Conservation (phyloP, 192 early-diverging fungal species). For the Gamsiella multidivaricata region DNA sequence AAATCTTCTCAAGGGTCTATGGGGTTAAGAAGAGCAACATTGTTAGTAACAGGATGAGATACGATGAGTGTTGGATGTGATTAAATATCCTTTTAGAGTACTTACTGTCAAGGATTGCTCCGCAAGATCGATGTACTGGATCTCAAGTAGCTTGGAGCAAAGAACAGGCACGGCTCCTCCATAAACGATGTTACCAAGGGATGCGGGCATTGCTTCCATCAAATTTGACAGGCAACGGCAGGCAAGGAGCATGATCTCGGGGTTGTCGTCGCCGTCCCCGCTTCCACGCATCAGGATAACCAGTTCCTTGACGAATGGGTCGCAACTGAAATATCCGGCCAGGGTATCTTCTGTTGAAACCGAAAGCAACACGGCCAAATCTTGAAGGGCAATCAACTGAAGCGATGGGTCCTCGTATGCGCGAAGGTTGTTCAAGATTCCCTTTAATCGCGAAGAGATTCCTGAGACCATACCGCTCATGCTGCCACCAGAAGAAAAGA, state of each 20-base stretch:
- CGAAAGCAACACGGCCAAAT: conserved; percentile 79
- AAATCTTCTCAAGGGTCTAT: conserved; percentile 80
- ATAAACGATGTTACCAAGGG: conserved; percentile 70
- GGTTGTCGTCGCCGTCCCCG: conserved; percentile 60
- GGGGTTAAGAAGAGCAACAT: neutral
- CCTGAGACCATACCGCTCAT: conserved; percentile 56
- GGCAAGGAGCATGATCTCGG: conserved; percentile 88
- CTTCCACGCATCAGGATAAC: conserved; percentile 68
- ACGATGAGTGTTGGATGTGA: too few species aligned
- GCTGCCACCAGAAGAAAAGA: conserved; percentile 44
- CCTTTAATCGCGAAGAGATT: conserved; percentile 60
- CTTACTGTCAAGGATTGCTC: conserved; percentile 83
- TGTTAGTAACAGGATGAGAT: neutral
- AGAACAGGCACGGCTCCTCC: conserved; percentile 77
- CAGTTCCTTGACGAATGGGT: conserved; percentile 75
- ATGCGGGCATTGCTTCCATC: conserved; percentile 86
- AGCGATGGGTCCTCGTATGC: conserved; percentile 66
- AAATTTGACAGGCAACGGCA: conserved; percentile 92
- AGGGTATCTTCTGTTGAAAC: conserved; percentile 81
- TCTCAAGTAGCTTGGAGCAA: conserved; percentile 80
- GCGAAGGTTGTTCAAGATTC: conserved; percentile 70
- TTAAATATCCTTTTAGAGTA: neutral
- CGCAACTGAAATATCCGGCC: conserved; percentile 70
- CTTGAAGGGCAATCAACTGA: conserved; percentile 89
- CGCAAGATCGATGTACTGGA: conserved; percentile 94